A percentile compares a stretch with the other conserved stretches of the same genome.
Evolutionary conservation across 2,329 filamentous ascomycete species (phyloP).

Genomic region (Cordyceps militaris): DNA sequence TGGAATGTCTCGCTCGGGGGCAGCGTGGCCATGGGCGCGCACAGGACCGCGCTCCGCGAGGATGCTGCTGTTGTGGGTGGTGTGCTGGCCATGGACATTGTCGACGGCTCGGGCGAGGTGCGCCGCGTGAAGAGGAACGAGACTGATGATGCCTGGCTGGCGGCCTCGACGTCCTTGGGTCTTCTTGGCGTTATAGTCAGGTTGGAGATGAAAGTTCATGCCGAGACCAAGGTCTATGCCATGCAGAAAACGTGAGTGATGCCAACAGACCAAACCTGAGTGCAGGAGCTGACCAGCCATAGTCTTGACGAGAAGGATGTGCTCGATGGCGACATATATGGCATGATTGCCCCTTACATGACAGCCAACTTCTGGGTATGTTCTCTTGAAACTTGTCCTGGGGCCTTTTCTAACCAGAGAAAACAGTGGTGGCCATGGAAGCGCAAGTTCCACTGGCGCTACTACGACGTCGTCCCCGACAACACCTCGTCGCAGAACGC

Average conservation of each 20-base stretch:
- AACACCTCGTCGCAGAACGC: conserved; percentile 36
- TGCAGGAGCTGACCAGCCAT: conserved; percentile 7
- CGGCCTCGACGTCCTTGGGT: conserved; percentile 43
- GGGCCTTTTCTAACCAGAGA: conserved; percentile 10
- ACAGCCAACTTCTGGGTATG: conserved; percentile 45
- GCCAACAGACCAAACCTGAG: no score
- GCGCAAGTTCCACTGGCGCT: conserved; percentile 45
- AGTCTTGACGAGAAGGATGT: conserved; percentile 41
- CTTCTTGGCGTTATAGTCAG: conserved; percentile 41
- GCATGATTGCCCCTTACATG: conserved; percentile 41
- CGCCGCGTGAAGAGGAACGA: conserved; percentile 35
- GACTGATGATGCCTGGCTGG: conserved; percentile 41
- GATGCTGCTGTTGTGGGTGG: conserved; percentile 44
- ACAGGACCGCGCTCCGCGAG: conserved; percentile 40
- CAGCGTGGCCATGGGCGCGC: conserved; percentile 45
- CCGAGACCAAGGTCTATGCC: conserved; percentile 44
- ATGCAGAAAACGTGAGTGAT: conserved; percentile 39
- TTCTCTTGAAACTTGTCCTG: not conserved
- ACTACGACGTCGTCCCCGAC: conserved; percentile 40
- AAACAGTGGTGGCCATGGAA: conserved; percentile 44
- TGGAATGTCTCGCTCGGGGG: conserved; percentile 48
- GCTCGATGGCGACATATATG: conserved; percentile 42
- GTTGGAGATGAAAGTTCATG: conserved; percentile 42
- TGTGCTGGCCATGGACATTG: conserved; percentile 40
- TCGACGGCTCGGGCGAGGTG: conserved; percentile 39